phyloP scores from a whole-genome alignment of 2,329 filamentous ascomycete genomes.

The Fusarium robinianum region DNA sequence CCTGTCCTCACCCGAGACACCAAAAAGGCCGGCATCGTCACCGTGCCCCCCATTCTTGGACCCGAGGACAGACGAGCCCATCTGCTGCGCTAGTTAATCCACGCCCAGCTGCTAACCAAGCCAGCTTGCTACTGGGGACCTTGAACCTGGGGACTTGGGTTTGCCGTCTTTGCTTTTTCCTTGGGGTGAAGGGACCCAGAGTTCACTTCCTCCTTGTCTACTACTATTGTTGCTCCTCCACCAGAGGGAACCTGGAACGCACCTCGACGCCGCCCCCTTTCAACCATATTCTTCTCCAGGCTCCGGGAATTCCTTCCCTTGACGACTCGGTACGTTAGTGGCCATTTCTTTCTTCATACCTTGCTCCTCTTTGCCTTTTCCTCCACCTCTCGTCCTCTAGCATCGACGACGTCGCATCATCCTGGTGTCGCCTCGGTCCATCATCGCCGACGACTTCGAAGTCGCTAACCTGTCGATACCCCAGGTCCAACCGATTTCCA shows the following conservation, averaged over 20 bases:
- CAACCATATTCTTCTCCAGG: constrained; percentile 20
- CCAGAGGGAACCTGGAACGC: constrained; percentile 28
- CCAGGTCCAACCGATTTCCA: constrained; percentile 23
- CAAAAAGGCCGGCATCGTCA: constrained; percentile 33
- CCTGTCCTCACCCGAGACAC: constrained; percentile 21
- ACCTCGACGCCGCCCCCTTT: constrained; percentile 31
- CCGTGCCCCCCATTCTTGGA: constrained; percentile 26
- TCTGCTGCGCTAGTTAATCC: constrained; percentile 31
- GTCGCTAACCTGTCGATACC: constrained; percentile 29
- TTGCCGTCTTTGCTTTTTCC: constrained; percentile 35
- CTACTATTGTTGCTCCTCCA: constrained; percentile 29
- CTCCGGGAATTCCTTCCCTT: constrained; percentile 17
- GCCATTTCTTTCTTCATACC: constrained; percentile 13
- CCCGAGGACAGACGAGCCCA: constrained; percentile 20
- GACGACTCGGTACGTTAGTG: constrained; percentile 31
- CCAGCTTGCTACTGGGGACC: constrained; percentile 30
- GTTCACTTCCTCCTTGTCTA: constrained; percentile 35
- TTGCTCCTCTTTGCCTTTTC: constrained; percentile 15
- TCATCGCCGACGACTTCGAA: constrained; percentile 15
- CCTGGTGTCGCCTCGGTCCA: constrained; percentile 17
- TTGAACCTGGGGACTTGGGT: constrained; percentile 19
- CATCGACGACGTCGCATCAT: constrained; percentile 13
- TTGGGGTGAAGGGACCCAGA: constrained; percentile 32
- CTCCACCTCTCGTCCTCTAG: constrained; percentile 15
- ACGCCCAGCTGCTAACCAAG: constrained; percentile 26